Evolutionary conservation across 1,139 yeast species (phyloP).

Genomic region (Lizanozyma gosingica): DNA sequence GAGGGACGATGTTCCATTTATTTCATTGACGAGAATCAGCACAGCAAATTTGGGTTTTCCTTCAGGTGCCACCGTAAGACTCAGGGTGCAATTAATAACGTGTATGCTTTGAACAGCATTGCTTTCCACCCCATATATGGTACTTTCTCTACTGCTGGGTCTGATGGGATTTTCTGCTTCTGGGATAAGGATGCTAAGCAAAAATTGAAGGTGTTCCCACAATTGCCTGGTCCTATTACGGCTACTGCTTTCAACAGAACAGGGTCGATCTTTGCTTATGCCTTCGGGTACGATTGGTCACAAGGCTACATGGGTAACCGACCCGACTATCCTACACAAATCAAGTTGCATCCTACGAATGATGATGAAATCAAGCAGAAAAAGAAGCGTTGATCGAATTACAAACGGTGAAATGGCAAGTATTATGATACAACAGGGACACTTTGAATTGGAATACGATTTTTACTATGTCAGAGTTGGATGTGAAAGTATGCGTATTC

Average conservation of each 20-base stretch:
- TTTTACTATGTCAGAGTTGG: too few relatives aligned
- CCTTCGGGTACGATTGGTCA: constrained; percentile 91
- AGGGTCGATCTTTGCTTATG: constrained; percentile 86
- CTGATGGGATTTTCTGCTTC: constrained; percentile 88
- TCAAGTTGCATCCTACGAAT: constrained; percentile 75
- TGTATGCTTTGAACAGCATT: constrained; percentile 74
- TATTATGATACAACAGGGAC: too few relatives aligned
- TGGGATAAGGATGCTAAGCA: constrained; percentile 97
- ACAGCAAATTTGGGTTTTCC: constrained; percentile 66
- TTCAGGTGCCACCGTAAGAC: constrained; percentile 87
- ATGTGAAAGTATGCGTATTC: too few relatives aligned
- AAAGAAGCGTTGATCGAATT: constrained; percentile 33
- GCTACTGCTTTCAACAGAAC: constrained; percentile 73
- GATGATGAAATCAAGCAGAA: constrained; percentile 85
- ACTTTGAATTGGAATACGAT: too few relatives aligned
- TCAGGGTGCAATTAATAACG: constrained; percentile 43
- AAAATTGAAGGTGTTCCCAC: constrained; percentile 74
- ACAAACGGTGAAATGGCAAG: too few relatives aligned
- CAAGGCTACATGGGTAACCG: constrained; percentile 77
- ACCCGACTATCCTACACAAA: constrained; percentile 63
- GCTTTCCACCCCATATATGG: constrained; percentile 86
- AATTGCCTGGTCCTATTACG: constrained; percentile 65
- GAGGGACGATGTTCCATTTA: constrained; percentile 98
- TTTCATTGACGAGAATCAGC: constrained; percentile 78
- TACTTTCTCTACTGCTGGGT: constrained; percentile 89